A percentile compares a stretch with the other conserved stretches of the same genome.
phyloP scores from a whole-genome alignment of 768 basidiomycete genomes.

The Pisolithus tinctorius region DNA sequence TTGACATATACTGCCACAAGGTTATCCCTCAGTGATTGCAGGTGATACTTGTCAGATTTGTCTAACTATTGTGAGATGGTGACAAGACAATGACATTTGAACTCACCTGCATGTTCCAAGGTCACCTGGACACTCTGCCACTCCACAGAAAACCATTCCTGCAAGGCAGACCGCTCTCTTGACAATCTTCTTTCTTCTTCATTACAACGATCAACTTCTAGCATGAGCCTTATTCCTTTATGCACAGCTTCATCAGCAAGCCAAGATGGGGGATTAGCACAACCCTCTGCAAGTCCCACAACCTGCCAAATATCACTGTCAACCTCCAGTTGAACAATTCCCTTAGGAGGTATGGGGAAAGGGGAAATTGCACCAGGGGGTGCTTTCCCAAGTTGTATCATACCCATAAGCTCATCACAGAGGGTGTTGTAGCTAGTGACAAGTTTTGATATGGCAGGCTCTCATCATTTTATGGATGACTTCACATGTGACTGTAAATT shows the following conservation, averaged over 20 bases:
- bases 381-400: no score
- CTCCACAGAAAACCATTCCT: no score
- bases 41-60: no score
- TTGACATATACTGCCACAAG: no score
- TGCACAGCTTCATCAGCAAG: conserved; percentile 9
- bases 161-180: no score
- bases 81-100: not conserved
- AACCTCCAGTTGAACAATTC: conserved; percentile 24
- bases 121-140: not conserved
- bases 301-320: conserved; percentile 32
- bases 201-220: conserved; percentile 16
- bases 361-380: conserved; percentile 21
- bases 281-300: conserved; percentile 14
- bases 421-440: no score
- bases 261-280: conserved; percentile 6
- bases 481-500: no score
- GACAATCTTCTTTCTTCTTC: conserved; percentile 9
- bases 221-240: conserved; percentile 7
- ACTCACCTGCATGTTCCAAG: not conserved
- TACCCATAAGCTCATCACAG: no score
- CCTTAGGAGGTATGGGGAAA: conserved; percentile 11
- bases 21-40: no score
- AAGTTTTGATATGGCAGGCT: no score
- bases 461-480: no score
- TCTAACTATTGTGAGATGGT: not conserved